phyloP scores from a whole-genome alignment of 495 filamentous ascomycete species.

The Aspergillus nanangensis region DNA sequence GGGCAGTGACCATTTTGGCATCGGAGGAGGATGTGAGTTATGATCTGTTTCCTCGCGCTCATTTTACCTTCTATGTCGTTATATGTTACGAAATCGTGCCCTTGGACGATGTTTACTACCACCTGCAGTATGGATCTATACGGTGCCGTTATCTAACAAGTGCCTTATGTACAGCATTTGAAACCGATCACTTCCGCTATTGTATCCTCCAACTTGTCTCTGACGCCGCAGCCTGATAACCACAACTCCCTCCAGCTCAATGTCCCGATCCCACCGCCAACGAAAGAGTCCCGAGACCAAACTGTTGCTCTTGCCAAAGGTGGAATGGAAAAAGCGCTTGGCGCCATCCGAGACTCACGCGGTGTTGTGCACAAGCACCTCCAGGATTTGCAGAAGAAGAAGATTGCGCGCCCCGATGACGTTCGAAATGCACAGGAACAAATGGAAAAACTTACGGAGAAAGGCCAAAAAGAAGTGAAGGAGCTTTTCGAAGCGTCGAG shows the following conservation, averaged over 20 bases:
- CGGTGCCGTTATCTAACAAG: too few species aligned
- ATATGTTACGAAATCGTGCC: too few species aligned
- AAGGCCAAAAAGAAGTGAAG: constrained; percentile 62
- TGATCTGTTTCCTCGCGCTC: not conserved
- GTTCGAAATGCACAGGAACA: constrained; percentile 59
- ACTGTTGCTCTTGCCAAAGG: constrained; percentile 51
- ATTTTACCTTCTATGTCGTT: not conserved
- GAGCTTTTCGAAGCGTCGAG: constrained; percentile 61
- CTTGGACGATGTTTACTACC: too few species aligned
- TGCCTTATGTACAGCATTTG: constrained; percentile 58
- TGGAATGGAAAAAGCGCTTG: constrained; percentile 56
- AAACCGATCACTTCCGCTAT: constrained; percentile 72
- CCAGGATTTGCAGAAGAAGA: constrained; percentile 53
- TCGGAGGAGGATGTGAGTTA: constrained; percentile 55
- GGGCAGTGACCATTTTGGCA: constrained; percentile 61
- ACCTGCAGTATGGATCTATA: too few species aligned
- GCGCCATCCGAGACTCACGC: constrained; percentile 50
- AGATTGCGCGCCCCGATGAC: constrained; percentile 60
- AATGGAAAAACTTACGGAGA: constrained; percentile 74
- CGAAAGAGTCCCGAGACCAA: constrained; percentile 53
- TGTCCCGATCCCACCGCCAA: constrained; percentile 66
- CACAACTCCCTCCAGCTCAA: constrained; percentile 67
- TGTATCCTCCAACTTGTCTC: constrained; percentile 59
- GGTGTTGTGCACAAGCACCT: constrained; percentile 59
- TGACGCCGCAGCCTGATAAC: constrained; percentile 67